Percentiles rank a stretch among this genome's conserved stretches.
Evolutionary conservation across 2,329 filamentous ascomycete genomes (phyloP).

Genomic region (Penicillium fuscoglaucum): DNA sequence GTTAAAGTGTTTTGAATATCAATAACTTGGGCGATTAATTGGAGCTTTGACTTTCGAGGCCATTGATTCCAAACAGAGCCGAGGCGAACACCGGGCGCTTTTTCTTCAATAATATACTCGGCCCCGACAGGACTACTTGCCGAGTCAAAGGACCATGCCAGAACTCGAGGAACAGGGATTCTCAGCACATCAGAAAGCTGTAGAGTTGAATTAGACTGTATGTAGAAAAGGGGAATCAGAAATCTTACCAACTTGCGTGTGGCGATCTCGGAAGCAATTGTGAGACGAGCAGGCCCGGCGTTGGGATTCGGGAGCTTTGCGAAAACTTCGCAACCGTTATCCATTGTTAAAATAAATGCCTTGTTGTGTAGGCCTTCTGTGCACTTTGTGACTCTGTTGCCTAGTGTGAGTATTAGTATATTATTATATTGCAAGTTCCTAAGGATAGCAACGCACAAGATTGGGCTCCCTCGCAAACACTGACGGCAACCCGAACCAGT

Average conservation of each 20-base stretch:
- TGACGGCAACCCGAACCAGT: slow-evolving; percentile 28
- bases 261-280: slow-evolving; percentile 29
- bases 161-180: slow-evolving; percentile 19
- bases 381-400: slow-evolving; percentile 32
- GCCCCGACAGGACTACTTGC: slow-evolving; percentile 18
- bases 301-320: slow-evolving; percentile 34
- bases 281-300: slow-evolving; percentile 24
- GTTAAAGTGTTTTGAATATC: slow-evolving; percentile 30
- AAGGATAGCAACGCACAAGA: slow-evolving; percentile 22
- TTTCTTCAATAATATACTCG: slow-evolving; percentile 34
- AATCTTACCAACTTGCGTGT: slow-evolving; percentile 28
- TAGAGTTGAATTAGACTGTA: slow-evolving; percentile 11
- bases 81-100: slow-evolving; percentile 30
- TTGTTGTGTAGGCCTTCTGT: slow-evolving; percentile 37
- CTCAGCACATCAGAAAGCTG: slow-evolving; percentile 25
- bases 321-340: slow-evolving; percentile 32
- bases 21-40: slow-evolving; percentile 28
- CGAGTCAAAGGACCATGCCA: slow-evolving; percentile 24
- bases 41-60: slow-evolving; percentile 25
- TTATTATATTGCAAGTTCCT: background rate
- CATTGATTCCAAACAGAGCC: slow-evolving; percentile 33
- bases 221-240: background rate
- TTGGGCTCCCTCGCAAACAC: slow-evolving; percentile 27
- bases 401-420: slow-evolving; percentile 10
- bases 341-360: slow-evolving; percentile 39